Evolutionary conservation across 192 early-diverging fungal species (phyloP).

Genomic region (Entomortierella chlamydospora): DNA sequence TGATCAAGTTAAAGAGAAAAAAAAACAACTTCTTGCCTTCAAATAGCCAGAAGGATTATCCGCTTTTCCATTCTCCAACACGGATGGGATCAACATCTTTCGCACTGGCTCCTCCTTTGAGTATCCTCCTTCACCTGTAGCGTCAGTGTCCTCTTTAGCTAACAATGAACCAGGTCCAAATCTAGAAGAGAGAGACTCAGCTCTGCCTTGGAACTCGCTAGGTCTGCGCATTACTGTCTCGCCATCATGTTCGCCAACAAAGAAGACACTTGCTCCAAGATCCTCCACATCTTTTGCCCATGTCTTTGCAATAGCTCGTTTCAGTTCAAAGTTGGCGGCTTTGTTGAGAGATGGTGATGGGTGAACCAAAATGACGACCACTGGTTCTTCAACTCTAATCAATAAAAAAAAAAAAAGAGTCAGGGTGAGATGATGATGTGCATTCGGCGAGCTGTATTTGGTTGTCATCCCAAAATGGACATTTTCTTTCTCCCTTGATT

Average conservation of each 20-base stretch:
- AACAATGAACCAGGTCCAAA: conserved; percentile 14
- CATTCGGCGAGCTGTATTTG: not conserved
- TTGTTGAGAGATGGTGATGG: conserved; percentile 38
- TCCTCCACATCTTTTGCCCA: conserved; percentile 53
- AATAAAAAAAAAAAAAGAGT: not conserved
- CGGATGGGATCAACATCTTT: conserved; percentile 50
- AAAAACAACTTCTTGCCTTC: conserved; percentile 17
- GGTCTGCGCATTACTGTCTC: conserved; percentile 46
- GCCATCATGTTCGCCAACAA: conserved; percentile 50
- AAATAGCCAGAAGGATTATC: conserved; percentile 38
- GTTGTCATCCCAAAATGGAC: too few relatives aligned
- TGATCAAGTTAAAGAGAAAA: not conserved
- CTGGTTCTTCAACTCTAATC: conserved; percentile 29
- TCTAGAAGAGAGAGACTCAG: conserved; percentile 26
- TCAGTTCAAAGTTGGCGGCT: conserved; percentile 40
- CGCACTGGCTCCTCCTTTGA: conserved; percentile 41
- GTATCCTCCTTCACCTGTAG: not conserved
- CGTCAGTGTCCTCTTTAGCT: not conserved
- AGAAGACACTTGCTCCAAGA: conserved; percentile 37
- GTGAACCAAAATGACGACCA: conserved; percentile 43
- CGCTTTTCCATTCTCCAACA: conserved; percentile 42
- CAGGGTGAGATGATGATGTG: not conserved
- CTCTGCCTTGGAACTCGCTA: conserved; percentile 37
- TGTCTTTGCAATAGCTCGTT: conserved; percentile 42
- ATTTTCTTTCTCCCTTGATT: too few relatives aligned